Base-by-base conservation (phyloP, 208 protist species). In the Acanthamoeba healyi region DNA sequence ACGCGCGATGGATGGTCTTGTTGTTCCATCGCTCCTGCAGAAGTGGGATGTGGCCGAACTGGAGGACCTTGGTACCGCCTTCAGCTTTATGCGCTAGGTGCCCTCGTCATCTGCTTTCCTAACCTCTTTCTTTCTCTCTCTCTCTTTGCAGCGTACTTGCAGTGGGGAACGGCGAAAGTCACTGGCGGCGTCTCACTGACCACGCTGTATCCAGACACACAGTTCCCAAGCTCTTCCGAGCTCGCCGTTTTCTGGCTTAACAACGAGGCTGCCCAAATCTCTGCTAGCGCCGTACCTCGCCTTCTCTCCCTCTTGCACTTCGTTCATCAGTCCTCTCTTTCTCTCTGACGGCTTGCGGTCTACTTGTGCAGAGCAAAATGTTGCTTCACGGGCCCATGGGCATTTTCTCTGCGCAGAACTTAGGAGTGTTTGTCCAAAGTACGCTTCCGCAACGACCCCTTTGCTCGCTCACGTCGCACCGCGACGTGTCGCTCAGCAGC, bases 161-260 rank as follows among this genome's bases (percentile, higher is more conserved):
- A 91, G 34, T 91, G 84, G 84, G 84, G 84, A 3, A 91, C 56
- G 7, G 84, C 29, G 5, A 4, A 44, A 22, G 58, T 91, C 15
- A 91, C 84, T 26, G 84, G 40, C 26, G 84, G 84, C 32, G 84
- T 91, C n/a, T 91, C 51, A 19, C 24, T 91, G 38, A 70, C 56
- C 19, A 36, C 58, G 19, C 51, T 84, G 54, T 63, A 91, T 26
- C 51, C 58, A n/a, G 84, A 34, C 9, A 74, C 46, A 24, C 54
- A 91, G n/a, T 72, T 91, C 42, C 56, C 84, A 10, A 4, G 19
- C 38, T 67, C 84, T 1, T 38, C 56, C 84, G 58, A 91, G 36
- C n/a, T 72, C 12, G 58, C 54, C 19, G 54, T 91, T 6, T 91
- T 15, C 84, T 91, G 74, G 74, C 7, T 9, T 3, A 7, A 17